Percentiles rank a stretch among this genome's conserved stretches.
Evolutionary conservation across 108 stramenopile species (phyloP).

Genomic region (Seminavis robusta): DNA sequence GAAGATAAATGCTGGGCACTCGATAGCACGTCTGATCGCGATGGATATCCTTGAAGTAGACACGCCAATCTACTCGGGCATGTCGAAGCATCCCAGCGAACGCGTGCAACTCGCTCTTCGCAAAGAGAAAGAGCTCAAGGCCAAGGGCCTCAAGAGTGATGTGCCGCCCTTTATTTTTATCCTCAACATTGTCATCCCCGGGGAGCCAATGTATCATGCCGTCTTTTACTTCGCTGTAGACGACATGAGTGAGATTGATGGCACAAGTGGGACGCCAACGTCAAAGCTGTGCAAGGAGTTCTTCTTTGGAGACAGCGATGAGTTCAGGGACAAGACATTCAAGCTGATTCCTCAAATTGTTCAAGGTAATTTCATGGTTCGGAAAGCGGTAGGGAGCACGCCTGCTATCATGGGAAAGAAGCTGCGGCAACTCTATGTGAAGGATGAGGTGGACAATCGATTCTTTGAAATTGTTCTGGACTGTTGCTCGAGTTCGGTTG

Average conservation of each 20-base stretch:
- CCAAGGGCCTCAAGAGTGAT: constrained; percentile 35
- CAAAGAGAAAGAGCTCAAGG: constrained; percentile 35
- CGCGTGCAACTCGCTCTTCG: constrained; percentile 76
- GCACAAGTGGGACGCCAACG: constrained; percentile 63
- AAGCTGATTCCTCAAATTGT: constrained; percentile 92
- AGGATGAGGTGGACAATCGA: constrained; percentile 61
- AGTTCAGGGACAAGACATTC: constrained; percentile 83
- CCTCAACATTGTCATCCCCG: constrained; percentile 79
- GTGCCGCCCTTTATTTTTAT: constrained; percentile 77
- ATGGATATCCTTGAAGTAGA: constrained; percentile 78
- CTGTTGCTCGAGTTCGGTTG: constrained; percentile 79
- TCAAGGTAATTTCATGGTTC: constrained; percentile 92
- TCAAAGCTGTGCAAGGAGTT: constrained; percentile 73
- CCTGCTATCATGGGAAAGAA: constrained; percentile 94
- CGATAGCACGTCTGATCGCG: constrained; percentile 81
- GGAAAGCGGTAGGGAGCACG: constrained; percentile 85
- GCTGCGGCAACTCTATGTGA: constrained; percentile 65
- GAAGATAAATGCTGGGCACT: constrained; percentile 78
- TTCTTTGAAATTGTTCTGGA: constrained; percentile 92
- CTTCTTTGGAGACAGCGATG: constrained; percentile 71
- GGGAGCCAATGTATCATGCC: constrained; percentile 71
- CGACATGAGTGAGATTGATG: constrained; percentile 73
- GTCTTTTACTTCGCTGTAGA: constrained; percentile 87
- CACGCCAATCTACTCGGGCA: constrained; percentile 60
- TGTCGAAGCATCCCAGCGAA: constrained; percentile 79